A percentile compares a stretch with the other conserved stretches of the same genome.
Evolutionary conservation across 495 filamentous ascomycete genomes (phyloP).

Genomic region (Sporormia fimetaria): DNA sequence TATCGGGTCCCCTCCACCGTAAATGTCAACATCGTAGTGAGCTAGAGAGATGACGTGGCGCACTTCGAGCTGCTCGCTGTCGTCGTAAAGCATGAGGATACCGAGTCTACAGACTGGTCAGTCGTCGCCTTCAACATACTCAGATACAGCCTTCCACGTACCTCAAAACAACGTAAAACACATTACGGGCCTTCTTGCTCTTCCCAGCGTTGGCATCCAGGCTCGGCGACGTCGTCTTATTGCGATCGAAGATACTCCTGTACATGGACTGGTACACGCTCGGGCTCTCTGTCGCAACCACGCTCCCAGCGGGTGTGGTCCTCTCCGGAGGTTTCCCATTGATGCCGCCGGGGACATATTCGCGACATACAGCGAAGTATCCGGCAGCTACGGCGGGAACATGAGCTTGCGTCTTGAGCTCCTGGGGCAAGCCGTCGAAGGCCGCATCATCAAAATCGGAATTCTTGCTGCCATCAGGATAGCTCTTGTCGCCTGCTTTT

Average conservation of each 20-base stretch:
- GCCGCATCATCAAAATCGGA: background rate
- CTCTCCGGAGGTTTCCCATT: conserved; percentile 89
- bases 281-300: conserved; percentile 61
- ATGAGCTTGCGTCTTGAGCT: conserved; percentile 30
- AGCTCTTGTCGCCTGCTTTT: conserved; percentile 1
- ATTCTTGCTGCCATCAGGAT: background rate
- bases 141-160: conserved; percentile 33
- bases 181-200: conserved; percentile 69
- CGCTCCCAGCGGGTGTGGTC: conserved; percentile 64
- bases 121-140: conserved; percentile 12
- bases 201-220: conserved; percentile 43
- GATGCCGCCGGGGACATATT: conserved; percentile 80
- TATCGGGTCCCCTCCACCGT: conserved; percentile 62
- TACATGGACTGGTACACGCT: conserved; percentile 99
- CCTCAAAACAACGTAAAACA: conserved; percentile 90
- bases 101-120: conserved; percentile 54
- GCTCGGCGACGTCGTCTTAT: conserved; percentile 37
- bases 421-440: conserved; percentile 3
- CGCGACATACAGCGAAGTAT: conserved; percentile 89
- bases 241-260: conserved; percentile 85
- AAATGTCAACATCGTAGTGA: conserved; percentile 76
- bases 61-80: conserved; percentile 77
- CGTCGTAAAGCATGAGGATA: conserved; percentile 95
- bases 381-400: conserved; percentile 81
- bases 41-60: conserved; percentile 87